Evolutionary conservation across 768 basidiomycete genomes (phyloP), one percentile per base, ranked within the genome.

Genomic region (Phaeotremella skinneri): DNA sequence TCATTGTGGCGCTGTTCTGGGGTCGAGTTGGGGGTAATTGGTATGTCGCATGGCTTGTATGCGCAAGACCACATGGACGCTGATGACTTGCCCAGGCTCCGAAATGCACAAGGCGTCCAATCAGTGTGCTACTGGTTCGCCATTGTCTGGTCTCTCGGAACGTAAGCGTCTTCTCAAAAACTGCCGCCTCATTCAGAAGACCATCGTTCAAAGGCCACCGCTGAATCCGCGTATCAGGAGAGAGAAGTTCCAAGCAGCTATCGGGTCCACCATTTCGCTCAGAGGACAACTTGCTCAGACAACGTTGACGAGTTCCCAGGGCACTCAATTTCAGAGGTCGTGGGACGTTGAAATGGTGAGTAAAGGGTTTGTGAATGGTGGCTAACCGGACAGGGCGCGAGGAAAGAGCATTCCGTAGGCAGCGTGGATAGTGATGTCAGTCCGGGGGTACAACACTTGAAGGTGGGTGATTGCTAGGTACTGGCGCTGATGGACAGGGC

Each of bases 41-140:
- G 43, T 45, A 7, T 14, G 43, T 23, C 7, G 13, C 43, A 13
- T 45, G 43, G 23, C 7, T 45, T 45, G 43, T 7, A 11, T 7
- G n/a, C 37, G 37, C n/a, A 9, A 39, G 37, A 39, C 9, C n/a
- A 39, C 37, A 39, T 39, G n/a, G n/a, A n/a, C n/a, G n/a, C n/a
- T 39, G 37, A 39, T 39, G n/a, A 39, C 37, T n/a, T 23, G 21
- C 13, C n/a, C 11, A 45, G 43, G 43, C 23, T 45, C 7, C 11
- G 43, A 20, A 45, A 45, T 23, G 43, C 43, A 14, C 43, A 45
- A 45, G 43, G 43, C 21, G 13, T 45, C 21, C 43, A 45, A 13
- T 45, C 43, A 6, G 43, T 45, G 13, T 45, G 11, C 20, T 45
- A 45, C 21, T 45, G 43, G 43, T 45, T 45, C 20, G 43, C 43